Evolutionary conservation across 2,329 filamentous ascomycete species (phyloP).

Genomic region (Gliomastix tumulicola): DNA sequence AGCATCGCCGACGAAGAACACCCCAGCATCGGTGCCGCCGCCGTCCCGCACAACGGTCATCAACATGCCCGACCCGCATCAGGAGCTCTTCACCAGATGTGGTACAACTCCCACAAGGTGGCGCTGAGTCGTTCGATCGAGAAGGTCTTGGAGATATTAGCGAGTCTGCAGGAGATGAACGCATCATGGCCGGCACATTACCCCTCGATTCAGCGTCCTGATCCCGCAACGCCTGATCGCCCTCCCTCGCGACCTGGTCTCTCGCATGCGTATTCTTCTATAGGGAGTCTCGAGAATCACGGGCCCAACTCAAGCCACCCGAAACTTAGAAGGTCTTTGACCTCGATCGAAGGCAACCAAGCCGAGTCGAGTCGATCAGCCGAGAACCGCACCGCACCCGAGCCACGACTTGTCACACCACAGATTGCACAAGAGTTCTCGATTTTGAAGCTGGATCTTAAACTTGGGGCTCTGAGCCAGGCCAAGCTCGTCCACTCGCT

Average conservation of each 20-base stretch:
- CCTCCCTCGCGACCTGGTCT: slow-evolving; percentile 54
- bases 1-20: slow-evolving; percentile 62
- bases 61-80: slow-evolving; percentile 50
- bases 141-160: slow-evolving; percentile 75
- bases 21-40: slow-evolving; percentile 35
- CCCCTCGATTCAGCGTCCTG: slow-evolving; percentile 68
- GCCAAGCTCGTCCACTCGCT: slow-evolving; percentile 89
- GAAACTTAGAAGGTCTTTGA: slow-evolving; percentile 61
- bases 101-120: slow-evolving; percentile 88
- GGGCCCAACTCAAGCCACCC: slow-evolving; percentile 9
- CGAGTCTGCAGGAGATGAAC: slow-evolving; percentile 83
- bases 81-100: slow-evolving; percentile 84
- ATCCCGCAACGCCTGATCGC: slow-evolving; percentile 31
- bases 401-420: slow-evolving; percentile 81
- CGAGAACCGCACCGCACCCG: slow-evolving; percentile 52
- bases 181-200: slow-evolving; percentile 91
- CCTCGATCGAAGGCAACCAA: slow-evolving; percentile 48
- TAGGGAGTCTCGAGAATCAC: slow-evolving; percentile 33
- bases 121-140: slow-evolving; percentile 84
- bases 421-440: slow-evolving; percentile 96
- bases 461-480: slow-evolving; percentile 80
- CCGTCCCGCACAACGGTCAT: slow-evolving; percentile 37
- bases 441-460: slow-evolving; percentile 87
- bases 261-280: slow-evolving; percentile 53
- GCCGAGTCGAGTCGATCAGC: slow-evolving; percentile 69